Percentiles rank a stretch among this genome's conserved stretches.
phyloP scores from a whole-genome alignment of 1,284 basidiomycete genomes.

The Ceratobasidium sp. region DNA sequence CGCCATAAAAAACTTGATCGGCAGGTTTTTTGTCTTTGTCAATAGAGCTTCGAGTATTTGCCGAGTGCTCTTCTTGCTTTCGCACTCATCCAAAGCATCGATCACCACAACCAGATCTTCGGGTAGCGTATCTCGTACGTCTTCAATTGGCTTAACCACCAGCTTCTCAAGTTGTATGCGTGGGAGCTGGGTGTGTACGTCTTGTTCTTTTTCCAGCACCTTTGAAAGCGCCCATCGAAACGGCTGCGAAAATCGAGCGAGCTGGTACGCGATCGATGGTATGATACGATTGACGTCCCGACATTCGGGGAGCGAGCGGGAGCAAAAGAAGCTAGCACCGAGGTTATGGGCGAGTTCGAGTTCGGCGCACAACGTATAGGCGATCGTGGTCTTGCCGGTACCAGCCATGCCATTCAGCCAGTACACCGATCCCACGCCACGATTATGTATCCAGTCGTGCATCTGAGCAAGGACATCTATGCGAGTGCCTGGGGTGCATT shows the following conservation, averaged over 20 bases:
- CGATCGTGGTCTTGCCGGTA: background rate
- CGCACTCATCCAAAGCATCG: slow-evolving; percentile 2
- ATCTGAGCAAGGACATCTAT: background rate
- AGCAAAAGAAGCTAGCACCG: slow-evolving; percentile 2
- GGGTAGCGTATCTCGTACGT: background rate
- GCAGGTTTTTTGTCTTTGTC: background rate
- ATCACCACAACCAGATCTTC: background rate
- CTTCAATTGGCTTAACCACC: background rate
- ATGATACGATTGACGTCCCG: background rate
- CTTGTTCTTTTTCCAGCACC: background rate
- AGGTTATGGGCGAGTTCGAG: background rate
- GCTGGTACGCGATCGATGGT: slow-evolving; percentile 5
- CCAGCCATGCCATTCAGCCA: background rate
- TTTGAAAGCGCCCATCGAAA: background rate
- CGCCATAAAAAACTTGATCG: background rate
- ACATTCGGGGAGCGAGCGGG: background rate
- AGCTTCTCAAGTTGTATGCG: background rate
- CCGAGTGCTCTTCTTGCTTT: background rate
- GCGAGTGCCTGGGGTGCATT: background rate
- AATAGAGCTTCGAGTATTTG: background rate
- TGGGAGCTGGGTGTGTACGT: background rate
- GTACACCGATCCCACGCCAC: background rate
- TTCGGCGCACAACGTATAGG: background rate
- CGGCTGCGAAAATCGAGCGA: background rate
- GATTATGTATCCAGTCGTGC: background rate